Base-by-base conservation (phyloP, 2,329 filamentous ascomycete species). In the Sporothrix protearum region DNA sequence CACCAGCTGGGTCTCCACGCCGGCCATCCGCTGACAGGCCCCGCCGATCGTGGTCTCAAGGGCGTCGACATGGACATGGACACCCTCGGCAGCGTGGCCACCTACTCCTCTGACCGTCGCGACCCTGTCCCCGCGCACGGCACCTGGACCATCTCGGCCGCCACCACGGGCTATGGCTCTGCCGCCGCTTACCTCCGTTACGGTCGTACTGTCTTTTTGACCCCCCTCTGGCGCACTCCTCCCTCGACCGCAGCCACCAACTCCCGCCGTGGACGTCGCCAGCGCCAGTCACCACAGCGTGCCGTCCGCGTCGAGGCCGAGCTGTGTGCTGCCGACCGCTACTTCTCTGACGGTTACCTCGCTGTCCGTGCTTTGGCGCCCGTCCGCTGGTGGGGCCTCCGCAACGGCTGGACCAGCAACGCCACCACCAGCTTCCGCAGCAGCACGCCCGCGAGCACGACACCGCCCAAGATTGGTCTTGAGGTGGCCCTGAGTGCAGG, bases 331-430 rank as follows among this genome's bases (percentile, higher is more conserved):
- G 80, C 79, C 45, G 80, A 77, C 71, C 78, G 77, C 0, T 76
- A 79, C 45, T 77, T 61, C 10, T 47, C 77, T 22, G 78, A 81
- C 39, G 79, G 79, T 39, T 81, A 81, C 73, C 74, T 85, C 3
- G 82, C 83, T 33, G 74, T 85, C 51, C 82, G 84, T 4, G 82
- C 81, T 61, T 78, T 85, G 25, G 74, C 74, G 2, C 68, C 83
- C 78, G 75, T 79, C 78, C 49, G 75, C 81, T 59, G 82, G 83
- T 47, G 72, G 72, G 73, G 73, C 3, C 14, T 73, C n/a, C 71
- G 69, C 22, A 63, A 49, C 73, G 61, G 39, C 36, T 74, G 73
- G 73, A 67, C 68, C 33, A 71, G 42, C 66, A 71, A 61, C 67
- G 55, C 57, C 59, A 66, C 49, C n/a, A 14, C 36, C 16, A 51